Base-by-base conservation (phyloP, 768 basidiomycete species). In the Phanerodontia chrysosporium region DNA sequence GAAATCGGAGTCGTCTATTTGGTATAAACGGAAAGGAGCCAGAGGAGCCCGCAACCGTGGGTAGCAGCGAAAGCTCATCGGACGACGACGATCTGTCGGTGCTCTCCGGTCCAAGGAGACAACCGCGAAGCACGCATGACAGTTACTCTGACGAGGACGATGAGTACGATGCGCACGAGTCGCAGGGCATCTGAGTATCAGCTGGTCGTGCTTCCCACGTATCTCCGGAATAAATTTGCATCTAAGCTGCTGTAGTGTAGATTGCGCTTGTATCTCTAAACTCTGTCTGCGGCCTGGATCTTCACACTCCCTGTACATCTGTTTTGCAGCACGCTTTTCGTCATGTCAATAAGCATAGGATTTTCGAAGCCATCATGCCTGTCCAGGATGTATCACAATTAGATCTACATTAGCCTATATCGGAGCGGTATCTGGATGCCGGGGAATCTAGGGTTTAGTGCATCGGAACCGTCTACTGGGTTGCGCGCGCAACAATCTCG, bases 401-500 rank as follows among this genome's bases (percentile, higher is more conserved):
- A 42, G 16, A 18, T 10, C 4, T 18, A 18, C 39, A 42, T 35
- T 42, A 42, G 9, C 39, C 4, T 18, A 18, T 18, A 42, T 18
- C 9, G 18, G 18, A 18, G 39, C 39, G 39, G 39, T 42, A 42
- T 42, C 39, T 7, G 6, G 18, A 10, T 8, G 39, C 18, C 18
- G 10, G 18, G 39, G 39, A 18, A 42, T 18, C 39, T 42, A 12
- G 39, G 9, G 10, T 42, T 6, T 6, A 35, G 7, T 6, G 32
- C 32, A 13, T 6, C 32, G 32, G n/a, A 35, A 9, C 18, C 39
- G 39, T 7, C 6, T 10, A 39, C 4, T 35, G 24, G 4, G 21
- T 13, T 2, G 77, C 79, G 58, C 73, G 78, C 61, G 78, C 62
- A 22, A 83, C 75, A 36, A 64, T 70, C 49, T 81, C 76, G 67